A percentile compares a stretch with the other conserved stretches of the same genome.
Conservation (phyloP, 2,329 filamentous ascomycete species). For the Hypoxylon rubiginosum region DNA sequence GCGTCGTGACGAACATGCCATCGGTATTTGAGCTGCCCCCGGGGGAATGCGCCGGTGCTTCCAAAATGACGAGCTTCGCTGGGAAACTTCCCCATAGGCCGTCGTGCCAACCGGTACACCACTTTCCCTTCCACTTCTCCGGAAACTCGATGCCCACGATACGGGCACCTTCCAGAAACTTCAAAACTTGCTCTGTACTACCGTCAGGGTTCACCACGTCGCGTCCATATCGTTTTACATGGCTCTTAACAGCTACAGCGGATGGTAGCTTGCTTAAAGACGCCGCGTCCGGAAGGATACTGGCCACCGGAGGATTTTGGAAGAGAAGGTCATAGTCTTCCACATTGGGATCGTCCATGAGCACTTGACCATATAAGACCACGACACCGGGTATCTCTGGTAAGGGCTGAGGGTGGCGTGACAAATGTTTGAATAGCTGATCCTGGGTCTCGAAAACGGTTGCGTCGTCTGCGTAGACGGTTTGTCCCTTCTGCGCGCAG, state of each 20-base stretch:
- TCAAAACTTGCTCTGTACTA: slow-evolving; percentile 53
- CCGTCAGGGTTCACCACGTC: slow-evolving; percentile 53
- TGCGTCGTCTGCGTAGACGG: slow-evolving; percentile 57
- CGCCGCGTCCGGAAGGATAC: slow-evolving; percentile 48
- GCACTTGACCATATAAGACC: slow-evolving; percentile 54
- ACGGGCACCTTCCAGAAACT: slow-evolving; percentile 54
- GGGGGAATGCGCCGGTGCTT: slow-evolving; percentile 46
- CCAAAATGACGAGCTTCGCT: slow-evolving; percentile 47
- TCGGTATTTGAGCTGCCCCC: slow-evolving; percentile 29
- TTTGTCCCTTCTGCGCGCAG: slow-evolving; percentile 53
- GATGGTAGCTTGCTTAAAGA: slow-evolving; percentile 48
- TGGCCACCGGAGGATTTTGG: slow-evolving; percentile 48
- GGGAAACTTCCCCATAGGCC: slow-evolving; percentile 49
- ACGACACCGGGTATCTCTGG: slow-evolving; percentile 55
- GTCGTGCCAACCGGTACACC: slow-evolving; percentile 55
- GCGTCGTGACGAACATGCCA: slow-evolving; percentile 47
- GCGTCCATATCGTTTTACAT: slow-evolving; percentile 54
- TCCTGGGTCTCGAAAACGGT: slow-evolving; percentile 57
- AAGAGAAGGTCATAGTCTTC: slow-evolving; percentile 57
- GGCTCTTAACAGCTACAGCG: slow-evolving; percentile 53
- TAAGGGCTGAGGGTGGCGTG: slow-evolving; percentile 58
- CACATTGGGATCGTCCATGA: slow-evolving; percentile 31
- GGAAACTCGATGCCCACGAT: slow-evolving; percentile 53
- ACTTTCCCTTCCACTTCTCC: slow-evolving; percentile 53
- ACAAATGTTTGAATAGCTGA: slow-evolving; percentile 56